phyloP scores from a whole-genome alignment of 768 basidiomycete genomes.

The Thelephora ganbajun region DNA sequence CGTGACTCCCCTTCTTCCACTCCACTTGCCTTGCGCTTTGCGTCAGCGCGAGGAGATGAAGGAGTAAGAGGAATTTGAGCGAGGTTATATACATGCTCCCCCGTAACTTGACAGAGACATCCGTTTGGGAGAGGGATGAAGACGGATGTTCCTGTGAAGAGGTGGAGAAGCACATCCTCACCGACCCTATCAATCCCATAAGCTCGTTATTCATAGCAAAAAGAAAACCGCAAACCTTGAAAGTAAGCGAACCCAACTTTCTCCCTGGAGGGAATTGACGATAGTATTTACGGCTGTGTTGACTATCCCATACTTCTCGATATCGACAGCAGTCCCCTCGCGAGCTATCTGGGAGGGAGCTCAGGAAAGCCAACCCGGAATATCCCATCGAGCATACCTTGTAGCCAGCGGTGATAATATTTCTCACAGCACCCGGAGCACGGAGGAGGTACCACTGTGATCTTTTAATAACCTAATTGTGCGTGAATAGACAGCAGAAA shows the following conservation, averaged over 20 bases:
- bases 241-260: conserved; percentile 55
- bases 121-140: conserved; percentile 73
- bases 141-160: conserved; percentile 61
- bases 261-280: conserved; percentile 47
- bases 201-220: neutral
- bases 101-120: conserved; percentile 75
- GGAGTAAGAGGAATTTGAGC: neutral
- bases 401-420: conserved; percentile 59
- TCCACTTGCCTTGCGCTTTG: neutral
- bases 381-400: conserved; percentile 24
- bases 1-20: too few species aligned
- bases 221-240: conserved; percentile 29
- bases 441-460: conserved; percentile 43
- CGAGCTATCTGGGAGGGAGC: conserved; percentile 3
- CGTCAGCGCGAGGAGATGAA: neutral
- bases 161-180: conserved; percentile 58
- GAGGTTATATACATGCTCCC: conserved; percentile 43
- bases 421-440: conserved; percentile 22
- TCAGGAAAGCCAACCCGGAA: neutral
- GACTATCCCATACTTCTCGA: conserved; percentile 1
- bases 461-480: conserved; percentile 40
- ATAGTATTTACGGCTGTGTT: conserved; percentile 44
- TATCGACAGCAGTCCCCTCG: conserved; percentile 2
- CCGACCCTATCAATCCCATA: conserved; percentile 44
- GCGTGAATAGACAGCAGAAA: too few species aligned